Evolutionary conservation across 352 stramenopile genomes (phyloP).

Genomic region (Phytopythium vexans): DNA sequence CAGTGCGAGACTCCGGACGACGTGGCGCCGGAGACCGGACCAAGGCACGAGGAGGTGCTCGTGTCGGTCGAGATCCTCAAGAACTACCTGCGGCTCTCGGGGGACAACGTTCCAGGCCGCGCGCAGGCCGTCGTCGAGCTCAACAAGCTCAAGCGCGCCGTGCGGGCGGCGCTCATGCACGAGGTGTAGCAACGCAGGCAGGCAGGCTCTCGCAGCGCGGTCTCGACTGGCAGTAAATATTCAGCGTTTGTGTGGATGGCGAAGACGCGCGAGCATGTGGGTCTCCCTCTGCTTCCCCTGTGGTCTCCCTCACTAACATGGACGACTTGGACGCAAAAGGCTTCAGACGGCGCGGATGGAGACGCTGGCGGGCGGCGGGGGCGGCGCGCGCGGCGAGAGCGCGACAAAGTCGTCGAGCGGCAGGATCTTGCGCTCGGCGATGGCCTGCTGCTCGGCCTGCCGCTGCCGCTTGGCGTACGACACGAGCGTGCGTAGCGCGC

Average conservation of each 20-base stretch:
- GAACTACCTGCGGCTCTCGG: slow-evolving; percentile 65
- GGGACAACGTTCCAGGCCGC: slow-evolving; percentile 41
- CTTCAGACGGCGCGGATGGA: slow-evolving; percentile 36
- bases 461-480: slow-evolving; percentile 71
- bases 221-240: no score
- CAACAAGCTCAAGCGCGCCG: slow-evolving; percentile 64
- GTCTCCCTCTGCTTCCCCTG: slow-evolving; percentile 3
- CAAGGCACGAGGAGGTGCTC: slow-evolving; percentile 50
- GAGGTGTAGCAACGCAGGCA: slow-evolving; percentile 14
- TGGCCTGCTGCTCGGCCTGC: slow-evolving; percentile 70
- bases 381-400: no score
- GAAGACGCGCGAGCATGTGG: neutral
- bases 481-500: slow-evolving; percentile 69
- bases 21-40: slow-evolving; percentile 48
- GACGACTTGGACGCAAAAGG: neutral
- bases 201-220: no score
- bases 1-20: slow-evolving; percentile 51
- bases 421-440: slow-evolving; percentile 54
- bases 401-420: slow-evolving; percentile 30
- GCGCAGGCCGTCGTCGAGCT: slow-evolving; percentile 67
- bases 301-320: no score
- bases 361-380: slow-evolving; percentile 15
- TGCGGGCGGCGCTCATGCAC: slow-evolving; percentile 28
- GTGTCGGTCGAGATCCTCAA: slow-evolving; percentile 66
- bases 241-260: no score